Evolutionary conservation across 108 stramenopile genomes (phyloP), one percentile per base, ranked within the genome.

Genomic region (Licmophora abbreviata): DNA sequence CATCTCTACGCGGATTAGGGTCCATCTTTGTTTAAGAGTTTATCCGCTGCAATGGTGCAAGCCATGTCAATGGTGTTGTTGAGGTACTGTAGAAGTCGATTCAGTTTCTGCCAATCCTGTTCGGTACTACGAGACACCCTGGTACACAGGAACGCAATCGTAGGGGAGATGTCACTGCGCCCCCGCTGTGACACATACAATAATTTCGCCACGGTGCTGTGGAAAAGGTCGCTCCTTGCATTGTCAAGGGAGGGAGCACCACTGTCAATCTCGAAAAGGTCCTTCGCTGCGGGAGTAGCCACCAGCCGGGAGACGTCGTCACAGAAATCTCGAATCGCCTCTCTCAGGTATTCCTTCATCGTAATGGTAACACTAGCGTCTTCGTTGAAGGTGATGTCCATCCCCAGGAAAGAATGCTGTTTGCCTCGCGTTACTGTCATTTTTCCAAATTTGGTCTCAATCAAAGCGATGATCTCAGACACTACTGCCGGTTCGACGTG

Each of bases 61-160:
- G 34, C n/a, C 17, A 52, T 17, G 20, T 53, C 22, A 17, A 31
- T 52, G 2, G 59, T 53, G 6, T 42, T 51, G 14, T 41, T 42
- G 5, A 61, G n/a, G 38, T 61, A 61, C 31, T 30, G 15, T 4
- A 61, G 38, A 3, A 61, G 17, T 21, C 59, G 14, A 12, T 44
- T 29, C 22, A 61, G 27, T 32, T 52, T 61, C 3, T 22, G 9
- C 51, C 51, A 53, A 28, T 61, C 59, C 29, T 52, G 32, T 2
- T 23, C 41, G 8, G 47, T 47, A 15, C 44, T 43, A 24, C 33
- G 47, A 8, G 21, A 41, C 10, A 59, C 58, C 24, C 48, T 34
- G 44, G 44, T 54, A n/a, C 20, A 29, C 31, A 63, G 52, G 53
- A 55, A 63, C 1, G 61, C 27, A 1, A 63, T 34, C 4, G 61